Base-by-base conservation (phyloP, 495 filamentous ascomycete genomes). In the Xylaria grammica region DNA sequence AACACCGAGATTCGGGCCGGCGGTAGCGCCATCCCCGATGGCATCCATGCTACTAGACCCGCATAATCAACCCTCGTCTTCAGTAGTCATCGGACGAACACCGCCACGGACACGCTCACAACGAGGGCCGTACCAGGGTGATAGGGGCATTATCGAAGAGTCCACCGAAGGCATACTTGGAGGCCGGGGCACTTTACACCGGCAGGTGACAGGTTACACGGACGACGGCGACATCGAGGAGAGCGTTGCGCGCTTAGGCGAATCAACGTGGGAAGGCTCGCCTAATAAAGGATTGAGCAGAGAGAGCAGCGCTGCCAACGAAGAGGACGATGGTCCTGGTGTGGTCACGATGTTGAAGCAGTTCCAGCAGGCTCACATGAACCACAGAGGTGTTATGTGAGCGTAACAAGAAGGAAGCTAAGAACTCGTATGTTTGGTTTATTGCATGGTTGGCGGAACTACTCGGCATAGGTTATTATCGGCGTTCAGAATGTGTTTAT, bases 291-390 rank as follows among this genome's bases (percentile, higher is more conserved):
- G 72, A 0, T 9, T 81, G 7, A 82, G 76, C 29, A 69, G 78
- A 44, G 81, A 81, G 55, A 76, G 71, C 34, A 83, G 78, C 40
- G 70, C 63, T 9, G 69, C 65, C 6, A 71, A 66, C 19, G 67
- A 69, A 0, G 77, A 74, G 8, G 77, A 80, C 30, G 81, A 78
- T 22, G 82, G 81, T 44, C 78, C 84, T 1, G 91, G 90, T 24
- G 95, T 99, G 11, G 79, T 99, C 60, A 90, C 91, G 2, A 77
- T 98, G 75, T 84, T 99, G 49, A 91, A 94, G 71, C 91, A 98
- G 73, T 97, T 97, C 74, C 91, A 93, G 73, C 93, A 89, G 77
- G 91, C 86, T 59, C 91, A 94, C 72, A 86, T 87, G 60, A 89
- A 91, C 32, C 71, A 75, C n/a, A 68, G 78, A 36, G 78, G 78